These are phyloP conservation scores for Pyrus betulifolia DNA, from an alignment of 306 rosid genomes.

Conservation along the genomic window DNA sequence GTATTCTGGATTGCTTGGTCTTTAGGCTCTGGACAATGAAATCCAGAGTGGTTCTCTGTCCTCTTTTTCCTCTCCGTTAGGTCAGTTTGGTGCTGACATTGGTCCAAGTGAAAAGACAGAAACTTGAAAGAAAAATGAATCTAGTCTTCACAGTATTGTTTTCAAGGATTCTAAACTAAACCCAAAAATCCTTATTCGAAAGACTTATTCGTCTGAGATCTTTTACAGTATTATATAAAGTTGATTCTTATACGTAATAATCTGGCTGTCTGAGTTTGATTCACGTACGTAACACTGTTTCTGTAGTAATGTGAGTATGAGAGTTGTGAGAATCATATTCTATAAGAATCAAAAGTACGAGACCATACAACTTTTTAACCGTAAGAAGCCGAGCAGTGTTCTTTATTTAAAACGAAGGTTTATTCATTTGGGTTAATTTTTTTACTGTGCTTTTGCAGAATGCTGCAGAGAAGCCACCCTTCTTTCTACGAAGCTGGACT, in stretches of 20 bases:
- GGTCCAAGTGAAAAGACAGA: not conserved
- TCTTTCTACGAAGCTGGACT: slow-evolving; percentile 81
- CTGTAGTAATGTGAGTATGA: too few relatives aligned
- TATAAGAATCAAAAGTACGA: too few relatives aligned
- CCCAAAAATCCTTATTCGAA: too few relatives aligned
- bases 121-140: not conserved
- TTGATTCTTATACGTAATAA: too few relatives aligned
- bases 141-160: not conserved
- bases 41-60: not conserved
- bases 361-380: not conserved
- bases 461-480: slow-evolving; percentile 92
- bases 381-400: not conserved
- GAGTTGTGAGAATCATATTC: too few relatives aligned
- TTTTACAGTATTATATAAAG: too few relatives aligned
- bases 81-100: not conserved
- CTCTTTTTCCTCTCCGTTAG: not conserved
- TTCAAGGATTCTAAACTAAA: not conserved
- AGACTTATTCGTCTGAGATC: too few relatives aligned
- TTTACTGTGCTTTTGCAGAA: slow-evolving; percentile 31
- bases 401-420: not conserved
- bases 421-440: not conserved
- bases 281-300: too few relatives aligned
- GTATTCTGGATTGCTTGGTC: too few relatives aligned
- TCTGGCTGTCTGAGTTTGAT: too few relatives aligned
- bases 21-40: too few relatives aligned